These are phyloP conservation scores for Leccinum ponderosum DNA, from an alignment of 1,284 basidiomycete species.

Conservation along the genomic window DNA sequence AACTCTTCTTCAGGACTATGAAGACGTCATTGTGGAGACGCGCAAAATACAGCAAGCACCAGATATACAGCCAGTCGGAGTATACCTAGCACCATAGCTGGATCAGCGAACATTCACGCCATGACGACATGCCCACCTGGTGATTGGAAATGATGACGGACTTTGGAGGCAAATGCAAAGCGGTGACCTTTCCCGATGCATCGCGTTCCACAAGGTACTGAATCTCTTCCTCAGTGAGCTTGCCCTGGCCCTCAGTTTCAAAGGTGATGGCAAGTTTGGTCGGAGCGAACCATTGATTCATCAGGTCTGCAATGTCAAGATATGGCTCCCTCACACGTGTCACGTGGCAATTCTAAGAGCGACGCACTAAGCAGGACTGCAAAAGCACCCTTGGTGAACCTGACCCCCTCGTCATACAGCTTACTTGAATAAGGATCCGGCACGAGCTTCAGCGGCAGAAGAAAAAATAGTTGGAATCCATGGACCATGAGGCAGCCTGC, in stretches of 20 bases:
- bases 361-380: conserved; percentile 70
- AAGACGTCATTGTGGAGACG: conserved; percentile 73
- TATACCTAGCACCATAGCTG: conserved; percentile 59
- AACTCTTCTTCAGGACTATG: conserved; percentile 88
- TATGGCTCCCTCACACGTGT: conserved; percentile 1
- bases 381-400: conserved; percentile 83
- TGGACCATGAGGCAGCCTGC: conserved; percentile 70
- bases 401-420: conserved; percentile 67
- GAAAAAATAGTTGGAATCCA: conserved; percentile 65
- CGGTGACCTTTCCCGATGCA: conserved; percentile 54
- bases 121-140: conserved; percentile 50
- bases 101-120: conserved; percentile 1
- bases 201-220: conserved; percentile 57
- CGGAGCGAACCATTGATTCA: conserved; percentile 82
- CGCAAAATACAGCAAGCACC: conserved; percentile 83
- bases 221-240: conserved; percentile 59
- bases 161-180: conserved; percentile 73
- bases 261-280: conserved; percentile 77
- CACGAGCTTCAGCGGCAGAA: conserved; percentile 63
- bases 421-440: conserved; percentile 44
- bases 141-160: conserved; percentile 83
- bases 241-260: conserved; percentile 63
- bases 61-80: conserved; percentile 91
- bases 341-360: conserved; percentile 5
- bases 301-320: conserved; percentile 53